These are phyloP conservation scores for Venturia oleaginea DNA, from an alignment of 2,329 filamentous ascomycete genomes.

Conservation along the genomic window DNA sequence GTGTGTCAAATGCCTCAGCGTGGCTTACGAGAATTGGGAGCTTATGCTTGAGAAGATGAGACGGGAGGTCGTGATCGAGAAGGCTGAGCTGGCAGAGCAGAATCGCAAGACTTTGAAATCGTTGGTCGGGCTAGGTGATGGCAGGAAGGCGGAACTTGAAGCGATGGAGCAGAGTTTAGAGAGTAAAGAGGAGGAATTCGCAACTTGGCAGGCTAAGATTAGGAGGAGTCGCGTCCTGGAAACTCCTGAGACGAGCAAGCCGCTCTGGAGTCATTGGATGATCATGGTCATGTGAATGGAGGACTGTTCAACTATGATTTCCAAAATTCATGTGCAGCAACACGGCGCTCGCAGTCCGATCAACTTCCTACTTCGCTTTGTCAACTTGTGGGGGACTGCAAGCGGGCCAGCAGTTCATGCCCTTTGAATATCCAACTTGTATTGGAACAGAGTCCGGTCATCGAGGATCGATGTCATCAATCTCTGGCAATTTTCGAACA, in stretches of 20 bases:
- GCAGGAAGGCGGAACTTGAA: not conserved
- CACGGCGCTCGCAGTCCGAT: no score
- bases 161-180: not conserved
- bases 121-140: not conserved
- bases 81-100: not conserved
- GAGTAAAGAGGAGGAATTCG: not conserved
- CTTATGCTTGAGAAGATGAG: conserved; percentile 62
- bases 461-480: no score
- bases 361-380: no score
- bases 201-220: conserved; percentile 5
- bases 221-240: conserved; percentile 1
- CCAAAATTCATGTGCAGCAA: no score
- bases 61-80: not conserved
- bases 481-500: no score
- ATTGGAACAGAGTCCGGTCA: no score
- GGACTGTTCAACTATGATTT: no score
- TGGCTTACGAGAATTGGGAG: conserved; percentile 73
- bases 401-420: no score
- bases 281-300: not conserved
- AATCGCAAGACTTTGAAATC: not conserved
- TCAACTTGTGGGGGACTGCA: no score
- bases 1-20: conserved; percentile 68
- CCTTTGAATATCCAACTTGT: no score
- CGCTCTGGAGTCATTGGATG: conserved; percentile 3
- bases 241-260: not conserved